Percentiles rank a stretch among this genome's conserved stretches.
Conservation (phyloP, 106 monocot species). For the Dioscorea alata region DNA sequence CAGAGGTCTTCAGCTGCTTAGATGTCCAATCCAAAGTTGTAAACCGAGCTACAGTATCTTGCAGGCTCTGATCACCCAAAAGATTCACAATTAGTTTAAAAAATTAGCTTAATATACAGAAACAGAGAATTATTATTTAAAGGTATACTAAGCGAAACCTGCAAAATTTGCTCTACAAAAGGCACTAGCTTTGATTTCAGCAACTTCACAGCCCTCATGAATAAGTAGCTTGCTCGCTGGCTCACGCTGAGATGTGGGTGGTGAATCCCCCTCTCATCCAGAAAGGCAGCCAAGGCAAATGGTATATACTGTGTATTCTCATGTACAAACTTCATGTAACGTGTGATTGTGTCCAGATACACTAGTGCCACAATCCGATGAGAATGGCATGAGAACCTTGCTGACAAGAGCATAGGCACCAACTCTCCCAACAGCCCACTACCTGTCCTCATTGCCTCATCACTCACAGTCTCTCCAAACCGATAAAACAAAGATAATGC, state of each 20-base stretch:
- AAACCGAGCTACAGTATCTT: slow-evolving; percentile 55
- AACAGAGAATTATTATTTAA: neutral
- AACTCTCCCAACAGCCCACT: slow-evolving; percentile 59
- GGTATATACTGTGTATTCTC: slow-evolving; percentile 81
- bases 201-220: slow-evolving; percentile 91
- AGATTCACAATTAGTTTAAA: slow-evolving; percentile 2
- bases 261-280: slow-evolving; percentile 88
- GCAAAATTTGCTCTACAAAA: slow-evolving; percentile 76
- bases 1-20: slow-evolving; percentile 49
- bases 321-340: slow-evolving; percentile 90
- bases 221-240: slow-evolving; percentile 77
- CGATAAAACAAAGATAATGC: slow-evolving; percentile 65
- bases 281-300: slow-evolving; percentile 52
- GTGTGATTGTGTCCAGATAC: slow-evolving; percentile 75
- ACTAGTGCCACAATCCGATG: slow-evolving; percentile 82
- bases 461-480: slow-evolving; percentile 65
- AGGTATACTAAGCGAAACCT: slow-evolving; percentile 28
- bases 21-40: slow-evolving; percentile 56
- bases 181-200: slow-evolving; percentile 76
- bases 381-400: slow-evolving; percentile 68
- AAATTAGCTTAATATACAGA: neutral
- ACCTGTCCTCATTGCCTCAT: slow-evolving; percentile 66
- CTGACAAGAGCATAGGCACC: slow-evolving; percentile 66
- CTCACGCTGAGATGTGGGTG: slow-evolving; percentile 75
- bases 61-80: slow-evolving; percentile 55